Base-by-base conservation (phyloP, 192 early-diverging fungal species). In the Backusella westeae region DNA sequence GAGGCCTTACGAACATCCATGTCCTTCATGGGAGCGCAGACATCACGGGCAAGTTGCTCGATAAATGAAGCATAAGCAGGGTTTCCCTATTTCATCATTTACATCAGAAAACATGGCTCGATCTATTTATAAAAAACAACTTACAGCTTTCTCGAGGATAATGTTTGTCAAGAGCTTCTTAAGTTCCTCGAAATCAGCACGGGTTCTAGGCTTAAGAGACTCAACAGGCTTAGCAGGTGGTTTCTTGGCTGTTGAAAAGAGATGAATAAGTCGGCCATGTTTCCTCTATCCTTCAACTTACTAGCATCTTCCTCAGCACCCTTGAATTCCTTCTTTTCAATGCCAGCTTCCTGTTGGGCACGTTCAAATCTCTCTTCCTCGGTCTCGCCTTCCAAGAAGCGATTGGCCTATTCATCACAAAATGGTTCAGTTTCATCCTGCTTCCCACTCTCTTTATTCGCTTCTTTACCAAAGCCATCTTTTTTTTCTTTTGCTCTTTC, bases 131-230 rank as follows among this genome's bases (percentile, higher is more conserved):
- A 23, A 6, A 21, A 7, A 41, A 6, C 9, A 34, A 65, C 67
- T 67, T 84, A 86, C 88, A 80, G 88, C 74, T 65, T 85, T 75
- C 77, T 87, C 85, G 66, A 82, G 75, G 74, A 94, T 90, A 26
- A 85, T 78, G 19, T 84, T 86, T 34, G 88, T 82, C 52, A 94
- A 77, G 26, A 87, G 78, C 67, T 81, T 87, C 6, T 82, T 80
- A 72, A 89, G 90, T 75, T 89, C 84, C 67, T 88, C 88, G 78
- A 93, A 94, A 36, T 94, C 88, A 7, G 88, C 90, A 80, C 89
- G 88, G 34, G 89, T 88, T 77, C 88, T 87, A 6, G 91, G 93
- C 75, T 88, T 86, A 46, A 89, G 75, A 12, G 63, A 5, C 59
- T 79, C 74, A 17, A 75, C 46, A 44, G 77, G 21, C 23, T 77